A percentile compares a stretch with the other conserved stretches of the same genome.
phyloP scores from a whole-genome alignment of 2,329 filamentous ascomycete species.

The Aspergillus novofumigatus region DNA sequence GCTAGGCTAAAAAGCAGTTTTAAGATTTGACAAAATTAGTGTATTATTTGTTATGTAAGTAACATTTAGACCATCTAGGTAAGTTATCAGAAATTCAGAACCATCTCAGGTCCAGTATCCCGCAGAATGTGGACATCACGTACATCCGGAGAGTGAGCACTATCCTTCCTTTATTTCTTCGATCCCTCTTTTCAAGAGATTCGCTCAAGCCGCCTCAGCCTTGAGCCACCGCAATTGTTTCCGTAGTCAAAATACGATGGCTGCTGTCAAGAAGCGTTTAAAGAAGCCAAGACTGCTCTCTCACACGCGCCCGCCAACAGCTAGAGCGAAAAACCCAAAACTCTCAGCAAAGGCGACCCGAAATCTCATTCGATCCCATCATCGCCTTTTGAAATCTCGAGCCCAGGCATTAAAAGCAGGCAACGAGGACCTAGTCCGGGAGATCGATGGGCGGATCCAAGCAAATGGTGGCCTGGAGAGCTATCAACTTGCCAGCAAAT shows the following conservation, averaged over 20 bases:
- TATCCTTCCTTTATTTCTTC: neutral
- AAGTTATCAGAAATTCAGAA: neutral
- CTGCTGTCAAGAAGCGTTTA: conserved; percentile 24
- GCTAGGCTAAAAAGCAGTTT: conserved; percentile 1
- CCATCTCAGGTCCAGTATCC: neutral
- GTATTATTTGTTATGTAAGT: neutral
- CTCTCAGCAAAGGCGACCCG: conserved; percentile 57
- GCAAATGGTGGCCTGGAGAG: conserved; percentile 55
- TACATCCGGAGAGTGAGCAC: neutral
- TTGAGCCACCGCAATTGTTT: neutral
- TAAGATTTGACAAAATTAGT: neutral
- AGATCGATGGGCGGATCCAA: conserved; percentile 49
- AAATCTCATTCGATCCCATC: conserved; percentile 56
- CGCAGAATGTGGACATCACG: neutral
- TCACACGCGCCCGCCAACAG: conserved; percentile 43
- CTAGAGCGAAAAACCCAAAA: conserved; percentile 31
- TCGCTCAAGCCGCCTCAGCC: neutral
- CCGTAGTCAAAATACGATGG: conserved; percentile 18
- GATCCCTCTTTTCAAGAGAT: neutral
- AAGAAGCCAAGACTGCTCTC: conserved; percentile 40
- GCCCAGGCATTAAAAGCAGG: conserved; percentile 48
- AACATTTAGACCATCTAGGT: neutral
- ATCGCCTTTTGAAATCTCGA: conserved; percentile 55
- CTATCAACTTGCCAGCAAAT: conserved; percentile 61
- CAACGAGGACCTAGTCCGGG: conserved; percentile 37